A percentile compares a stretch with the other conserved stretches of the same genome.
These are phyloP conservation scores for Chaetothyriales sp. DNA, from an alignment of 2,329 filamentous ascomycete genomes.

Conservation along the genomic window DNA sequence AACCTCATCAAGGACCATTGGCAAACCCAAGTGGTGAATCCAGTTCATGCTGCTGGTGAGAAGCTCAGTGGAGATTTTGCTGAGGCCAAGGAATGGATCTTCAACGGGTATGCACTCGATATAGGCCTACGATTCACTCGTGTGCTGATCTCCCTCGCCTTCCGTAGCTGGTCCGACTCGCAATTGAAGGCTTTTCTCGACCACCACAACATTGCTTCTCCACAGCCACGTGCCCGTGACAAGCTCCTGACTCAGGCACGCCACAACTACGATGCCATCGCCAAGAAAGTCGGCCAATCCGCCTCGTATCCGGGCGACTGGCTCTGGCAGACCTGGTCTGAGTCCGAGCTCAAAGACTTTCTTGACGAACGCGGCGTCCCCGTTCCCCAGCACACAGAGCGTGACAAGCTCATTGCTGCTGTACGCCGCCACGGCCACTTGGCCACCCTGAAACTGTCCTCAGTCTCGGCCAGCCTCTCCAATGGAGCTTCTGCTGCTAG, in stretches of 20 bases:
- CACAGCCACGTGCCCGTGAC: constrained; percentile 77
- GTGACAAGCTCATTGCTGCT: constrained; percentile 76
- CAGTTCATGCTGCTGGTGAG: constrained; percentile 68
- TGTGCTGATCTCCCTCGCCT: constrained; percentile 24
- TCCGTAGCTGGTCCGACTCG: constrained; percentile 85
- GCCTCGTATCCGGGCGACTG: constrained; percentile 84
- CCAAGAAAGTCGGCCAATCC: constrained; percentile 64
- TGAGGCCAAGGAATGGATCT: constrained; percentile 76
- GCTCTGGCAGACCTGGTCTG: constrained; percentile 82
- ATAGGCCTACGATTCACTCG: constrained; percentile 4
- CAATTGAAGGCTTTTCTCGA: constrained; percentile 89
- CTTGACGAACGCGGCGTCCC: constrained; percentile 71
- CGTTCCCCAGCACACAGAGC: constrained; percentile 66
- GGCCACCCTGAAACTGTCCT: constrained; percentile 55
- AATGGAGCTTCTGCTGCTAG: constrained; percentile 41
- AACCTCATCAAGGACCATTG: constrained; percentile 80
- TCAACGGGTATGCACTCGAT: constrained; percentile 53
- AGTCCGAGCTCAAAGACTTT: constrained; percentile 88
- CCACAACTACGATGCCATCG: constrained; percentile 64
- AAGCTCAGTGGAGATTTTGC: constrained; percentile 58
- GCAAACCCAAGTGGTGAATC: constrained; percentile 58
- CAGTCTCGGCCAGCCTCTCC: constrained; percentile 44
- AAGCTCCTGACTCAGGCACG: constrained; percentile 64
- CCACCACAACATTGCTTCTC: constrained; percentile 73
- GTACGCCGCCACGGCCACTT: constrained; percentile 84